Evolutionary conservation across 306 rosid species (phyloP), one percentile per base, ranked within the genome.

Genomic region (Castanopsis chinensis): DNA sequence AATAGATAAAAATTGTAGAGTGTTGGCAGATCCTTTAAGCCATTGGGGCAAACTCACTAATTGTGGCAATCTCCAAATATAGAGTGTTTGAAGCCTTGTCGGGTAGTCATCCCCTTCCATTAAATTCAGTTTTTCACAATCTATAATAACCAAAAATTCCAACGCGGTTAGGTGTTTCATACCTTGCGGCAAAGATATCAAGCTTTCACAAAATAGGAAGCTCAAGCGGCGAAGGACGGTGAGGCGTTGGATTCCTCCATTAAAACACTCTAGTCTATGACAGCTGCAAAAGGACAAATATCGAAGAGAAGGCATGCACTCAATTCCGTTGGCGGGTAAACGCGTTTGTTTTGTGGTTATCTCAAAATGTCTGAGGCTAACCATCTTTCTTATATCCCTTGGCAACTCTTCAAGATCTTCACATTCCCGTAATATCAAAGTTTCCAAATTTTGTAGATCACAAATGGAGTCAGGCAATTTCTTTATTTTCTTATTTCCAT

Each of bases 391-490:
- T 41, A 77, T 69, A 28, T 73, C 85, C 21, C 35, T 80, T 2
- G 87, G 88, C 27, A 82, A 63, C 56, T 49, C 59, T 54, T 25
- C 41, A 73, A 84, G 78, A 0, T 74, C 53, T 1, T 5, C 21
- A 14, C 82, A 85, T 0, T 55, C 57, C 4, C 0, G 0, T 37
- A 78, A 69, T 17, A 41, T 14, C 64, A 85, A 72, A 14, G 65
- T 58, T 32, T 82, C 75, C 78, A 85, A 74, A 37, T 58, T 82
- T 33, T 13, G 85, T 30, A 82, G 81, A 32, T 41, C 51, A 23
- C 87, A 85, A 55, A 79, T 59, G 63, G 81, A 84, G 63, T 49
- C 25, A 3, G 85, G 88, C 35, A 74, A 80, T 53, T 63, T 74
- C 43, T n/a, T 35, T 6, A 83, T 52, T 58, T 5, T 19, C 1